These are phyloP conservation scores for Taphrina pruni DNA, from an alignment of 1,139 yeast genomes.

Conservation along the genomic window DNA sequence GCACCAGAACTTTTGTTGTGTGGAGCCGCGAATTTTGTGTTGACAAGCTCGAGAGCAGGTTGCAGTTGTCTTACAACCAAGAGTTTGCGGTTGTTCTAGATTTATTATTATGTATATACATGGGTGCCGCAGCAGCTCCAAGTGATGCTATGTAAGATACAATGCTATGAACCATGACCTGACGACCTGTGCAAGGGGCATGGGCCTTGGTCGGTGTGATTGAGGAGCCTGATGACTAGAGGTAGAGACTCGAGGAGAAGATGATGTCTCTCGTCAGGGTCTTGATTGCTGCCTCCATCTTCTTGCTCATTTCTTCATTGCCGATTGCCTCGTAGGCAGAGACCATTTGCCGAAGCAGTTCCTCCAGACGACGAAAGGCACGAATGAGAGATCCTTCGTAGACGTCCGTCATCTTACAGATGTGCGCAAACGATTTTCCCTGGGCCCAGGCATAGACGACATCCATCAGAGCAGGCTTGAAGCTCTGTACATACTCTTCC, in stretches of 20 bases:
- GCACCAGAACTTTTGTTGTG: not conserved
- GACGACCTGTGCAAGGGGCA: not conserved
- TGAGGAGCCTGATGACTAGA: not conserved
- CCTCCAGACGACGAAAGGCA: slow-evolving; percentile 92
- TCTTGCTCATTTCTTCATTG: slow-evolving; percentile 70
- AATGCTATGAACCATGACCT: not conserved
- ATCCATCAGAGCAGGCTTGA: slow-evolving; percentile 93
- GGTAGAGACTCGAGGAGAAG: slow-evolving; percentile 60
- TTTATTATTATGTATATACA: not conserved
- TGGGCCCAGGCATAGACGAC: slow-evolving; percentile 96
- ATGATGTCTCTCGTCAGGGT: slow-evolving; percentile 94
- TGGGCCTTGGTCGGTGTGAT: not conserved
- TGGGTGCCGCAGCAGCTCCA: not conserved
- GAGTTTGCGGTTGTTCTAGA: not conserved
- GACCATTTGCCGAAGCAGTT: slow-evolving; percentile 84
- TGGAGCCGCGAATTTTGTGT: not conserved
- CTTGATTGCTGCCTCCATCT: slow-evolving; percentile 84
- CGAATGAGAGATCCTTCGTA: slow-evolving; percentile 96
- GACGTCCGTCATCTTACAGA: slow-evolving; percentile 98
- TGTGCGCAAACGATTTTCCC: slow-evolving; percentile 93
- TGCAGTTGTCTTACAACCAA: not conserved
- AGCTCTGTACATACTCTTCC: slow-evolving; percentile 87
- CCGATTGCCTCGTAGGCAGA: slow-evolving; percentile 51
- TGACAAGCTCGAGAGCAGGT: too few relatives aligned
- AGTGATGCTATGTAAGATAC: not conserved